Percentiles rank a stretch among this genome's conserved stretches.
Evolutionary conservation across 257 asterid species (phyloP).

Genomic region (Solanum piurae): DNA sequence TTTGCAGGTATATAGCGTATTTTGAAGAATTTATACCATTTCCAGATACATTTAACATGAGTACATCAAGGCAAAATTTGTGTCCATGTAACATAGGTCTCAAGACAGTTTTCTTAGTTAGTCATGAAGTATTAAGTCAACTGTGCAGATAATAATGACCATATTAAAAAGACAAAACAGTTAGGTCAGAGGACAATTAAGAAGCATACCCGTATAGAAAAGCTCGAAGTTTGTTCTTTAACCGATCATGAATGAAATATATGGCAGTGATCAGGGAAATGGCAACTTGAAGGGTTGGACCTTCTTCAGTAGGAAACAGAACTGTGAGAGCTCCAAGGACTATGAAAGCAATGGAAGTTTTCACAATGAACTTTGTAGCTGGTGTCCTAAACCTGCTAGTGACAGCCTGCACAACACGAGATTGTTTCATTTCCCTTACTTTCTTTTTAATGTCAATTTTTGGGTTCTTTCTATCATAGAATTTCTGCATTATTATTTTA

Average conservation of each 20-base stretch:
- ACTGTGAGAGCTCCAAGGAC: slow-evolving; percentile 76
- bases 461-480: slow-evolving; percentile 84
- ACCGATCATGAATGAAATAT: slow-evolving; percentile 67
- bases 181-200: not conserved
- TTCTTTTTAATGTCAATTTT: slow-evolving; percentile 82
- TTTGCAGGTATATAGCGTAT: not conserved
- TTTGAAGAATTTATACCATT: not conserved
- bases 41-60: not conserved
- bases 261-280: slow-evolving; percentile 59
- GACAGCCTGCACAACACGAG: slow-evolving; percentile 70
- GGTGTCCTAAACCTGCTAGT: slow-evolving; percentile 81
- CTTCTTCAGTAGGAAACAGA: slow-evolving; percentile 96
- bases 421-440: slow-evolving; percentile 76
- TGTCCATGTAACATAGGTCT: not conserved
- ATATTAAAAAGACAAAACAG: not conserved
- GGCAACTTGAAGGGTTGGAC: slow-evolving; percentile 94
- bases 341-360: slow-evolving; percentile 63
- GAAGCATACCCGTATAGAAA: slow-evolving; percentile 76
- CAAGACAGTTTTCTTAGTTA: not conserved
- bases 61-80: not conserved
- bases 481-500: slow-evolving; percentile 91
- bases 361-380: slow-evolving; percentile 45
- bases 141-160: not conserved
- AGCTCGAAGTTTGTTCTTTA: slow-evolving; percentile 65
- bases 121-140: not conserved